phyloP scores from a whole-genome alignment of 2,329 filamentous ascomycete species.

The Raffaelea ambrosiae region DNA sequence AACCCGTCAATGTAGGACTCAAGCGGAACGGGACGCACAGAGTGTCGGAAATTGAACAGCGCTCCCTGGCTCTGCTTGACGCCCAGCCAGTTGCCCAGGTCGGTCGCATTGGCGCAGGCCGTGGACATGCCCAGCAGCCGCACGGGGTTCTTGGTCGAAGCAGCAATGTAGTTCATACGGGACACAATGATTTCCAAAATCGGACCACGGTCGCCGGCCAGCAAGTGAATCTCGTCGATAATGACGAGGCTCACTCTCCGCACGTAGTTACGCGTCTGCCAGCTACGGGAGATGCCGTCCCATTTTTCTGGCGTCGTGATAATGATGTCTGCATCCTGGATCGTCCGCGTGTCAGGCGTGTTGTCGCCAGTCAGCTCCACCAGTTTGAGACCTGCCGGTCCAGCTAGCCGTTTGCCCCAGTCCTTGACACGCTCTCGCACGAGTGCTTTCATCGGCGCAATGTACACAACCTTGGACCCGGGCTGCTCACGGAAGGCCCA shows the following conservation, averaged over 20 bases:
- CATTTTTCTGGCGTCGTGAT: constrained; percentile 99
- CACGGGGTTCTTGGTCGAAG: constrained; percentile 82
- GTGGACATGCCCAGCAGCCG: constrained; percentile 97
- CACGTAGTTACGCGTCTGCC: constrained; percentile 96
- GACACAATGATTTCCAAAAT: constrained; percentile 96
- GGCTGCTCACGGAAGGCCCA: constrained; percentile 95
- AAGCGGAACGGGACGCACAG: constrained; percentile 87
- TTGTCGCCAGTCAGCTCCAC: constrained; percentile 94
- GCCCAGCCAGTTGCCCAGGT: constrained; percentile 92
- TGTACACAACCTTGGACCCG: constrained; percentile 96
- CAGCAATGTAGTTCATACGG: constrained; percentile 96
- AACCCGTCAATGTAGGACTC: constrained; percentile 98
- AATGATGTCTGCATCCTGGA: constrained; percentile 93
- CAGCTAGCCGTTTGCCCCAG: constrained; percentile 76
- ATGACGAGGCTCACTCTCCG: constrained; percentile 92
- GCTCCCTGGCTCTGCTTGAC: constrained; percentile 66
- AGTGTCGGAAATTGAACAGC: constrained; percentile 95
- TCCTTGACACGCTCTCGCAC: constrained; percentile 95
- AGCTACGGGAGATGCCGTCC: constrained; percentile 98
- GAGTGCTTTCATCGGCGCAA: constrained; percentile 97
- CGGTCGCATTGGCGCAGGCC: constrained; percentile 89
- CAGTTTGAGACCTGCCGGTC: constrained; percentile 76
- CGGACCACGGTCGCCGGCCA: constrained; percentile 93
- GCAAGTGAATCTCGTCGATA: constrained; percentile 94
- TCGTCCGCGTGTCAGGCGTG: constrained; percentile 91